These are phyloP conservation scores for Apocynum venetum DNA, from an alignment of 257 asterid genomes.

Conservation along the genomic window DNA sequence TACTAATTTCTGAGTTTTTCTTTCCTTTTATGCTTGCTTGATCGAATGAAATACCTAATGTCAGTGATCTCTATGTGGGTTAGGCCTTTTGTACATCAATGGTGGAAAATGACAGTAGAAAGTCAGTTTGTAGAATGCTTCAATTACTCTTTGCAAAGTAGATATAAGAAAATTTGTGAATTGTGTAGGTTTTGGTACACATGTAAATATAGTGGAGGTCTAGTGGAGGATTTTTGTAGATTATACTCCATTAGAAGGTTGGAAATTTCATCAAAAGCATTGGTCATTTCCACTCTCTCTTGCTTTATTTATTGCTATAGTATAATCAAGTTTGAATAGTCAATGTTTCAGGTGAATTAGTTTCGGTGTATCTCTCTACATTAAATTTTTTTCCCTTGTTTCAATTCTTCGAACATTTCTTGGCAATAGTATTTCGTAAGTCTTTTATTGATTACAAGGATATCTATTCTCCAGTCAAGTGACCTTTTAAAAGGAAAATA, in stretches of 20 bases:
- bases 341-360: neutral
- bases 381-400: neutral
- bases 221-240: neutral
- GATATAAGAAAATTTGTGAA: neutral
- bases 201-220: no score
- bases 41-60: neutral
- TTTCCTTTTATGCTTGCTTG: neutral
- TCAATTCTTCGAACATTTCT: neutral
- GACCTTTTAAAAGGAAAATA: no score
- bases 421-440: neutral
- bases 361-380: neutral
- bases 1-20: neutral
- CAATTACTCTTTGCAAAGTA: neutral
- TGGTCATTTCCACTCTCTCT: neutral
- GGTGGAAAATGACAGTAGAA: neutral
- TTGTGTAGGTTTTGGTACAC: neutral
- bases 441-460: neutral
- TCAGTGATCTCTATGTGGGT: neutral
- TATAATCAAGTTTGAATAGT: neutral
- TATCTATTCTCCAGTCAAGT: neutral
- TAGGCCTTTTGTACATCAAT: neutral
- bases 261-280: neutral
- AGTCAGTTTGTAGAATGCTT: neutral
- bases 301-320: neutral
- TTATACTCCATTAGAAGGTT: neutral